Conservation (phyloP, 2,329 filamentous ascomycete genomes). For the Ceratocystis variospora region DNA sequence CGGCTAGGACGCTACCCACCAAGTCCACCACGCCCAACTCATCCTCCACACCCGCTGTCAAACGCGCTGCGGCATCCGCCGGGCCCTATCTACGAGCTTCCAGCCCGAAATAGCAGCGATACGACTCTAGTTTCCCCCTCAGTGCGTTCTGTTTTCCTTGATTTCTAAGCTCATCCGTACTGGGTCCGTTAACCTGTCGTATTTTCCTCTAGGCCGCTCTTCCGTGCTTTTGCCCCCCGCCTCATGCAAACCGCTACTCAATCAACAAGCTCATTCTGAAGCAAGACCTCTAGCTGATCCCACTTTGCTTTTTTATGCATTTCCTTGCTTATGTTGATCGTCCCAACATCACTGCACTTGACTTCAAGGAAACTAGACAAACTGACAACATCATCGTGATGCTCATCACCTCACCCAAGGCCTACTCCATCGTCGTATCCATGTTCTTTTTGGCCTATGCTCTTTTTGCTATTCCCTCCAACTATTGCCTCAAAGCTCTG, state of each 20-base stretch:
- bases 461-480: conserved; percentile 51
- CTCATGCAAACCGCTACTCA: conserved; percentile 13
- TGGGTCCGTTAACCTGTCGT: neutral
- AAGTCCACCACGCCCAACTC: neutral
- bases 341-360: conserved; percentile 56
- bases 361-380: conserved; percentile 48
- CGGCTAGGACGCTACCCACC: neutral
- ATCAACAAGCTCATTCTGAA: conserved; percentile 37
- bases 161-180: neutral
- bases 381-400: conserved; percentile 48
- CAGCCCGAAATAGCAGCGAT: neutral
- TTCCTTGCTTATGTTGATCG: conserved; percentile 55
- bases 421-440: conserved; percentile 46
- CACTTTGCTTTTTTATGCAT: conserved; percentile 49
- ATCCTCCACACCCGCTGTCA: neutral
- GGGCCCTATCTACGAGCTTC: neutral
- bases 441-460: conserved; percentile 48
- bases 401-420: conserved; percentile 45
- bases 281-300: conserved; percentile 47
- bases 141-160: neutral
- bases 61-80: neutral
- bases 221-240: neutral
- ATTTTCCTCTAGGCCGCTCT: neutral
- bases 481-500: conserved; percentile 52
- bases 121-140: neutral